phyloP scores from a whole-genome alignment of 306 rosid genomes.

The Rosa rugosa region DNA sequence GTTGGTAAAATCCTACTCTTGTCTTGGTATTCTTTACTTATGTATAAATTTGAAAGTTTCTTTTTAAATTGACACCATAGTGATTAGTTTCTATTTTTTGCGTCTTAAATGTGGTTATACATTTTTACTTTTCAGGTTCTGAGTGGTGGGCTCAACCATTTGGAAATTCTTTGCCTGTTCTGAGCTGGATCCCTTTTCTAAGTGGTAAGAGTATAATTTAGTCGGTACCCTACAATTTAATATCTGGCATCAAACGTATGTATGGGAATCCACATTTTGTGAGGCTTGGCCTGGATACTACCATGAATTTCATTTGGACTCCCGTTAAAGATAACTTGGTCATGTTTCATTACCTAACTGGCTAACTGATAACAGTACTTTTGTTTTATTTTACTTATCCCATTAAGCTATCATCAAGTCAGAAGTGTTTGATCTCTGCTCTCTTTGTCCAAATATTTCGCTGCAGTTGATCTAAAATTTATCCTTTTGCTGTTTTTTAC shows the following conservation, averaged over 20 bases:
- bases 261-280: background rate
- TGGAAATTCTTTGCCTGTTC: constrained; percentile 68
- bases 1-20: constrained; percentile 65
- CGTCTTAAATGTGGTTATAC: background rate
- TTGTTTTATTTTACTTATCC: background rate
- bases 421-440: background rate
- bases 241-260: background rate
- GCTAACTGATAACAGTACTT: background rate
- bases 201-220: constrained; percentile 46
- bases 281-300: background rate
- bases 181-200: constrained; percentile 73
- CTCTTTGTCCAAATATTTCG: background rate
- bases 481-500: constrained; percentile 22
- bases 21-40: constrained; percentile 11
- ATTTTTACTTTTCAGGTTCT: constrained; percentile 56
- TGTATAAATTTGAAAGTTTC: background rate
- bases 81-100: background rate
- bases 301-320: background rate
- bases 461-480: background rate
- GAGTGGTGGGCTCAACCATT: constrained; percentile 85
- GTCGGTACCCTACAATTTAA: background rate
- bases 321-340: background rate
- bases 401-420: background rate
- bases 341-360: background rate
- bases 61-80: constrained; percentile 1